Conservation (phyloP, 768 basidiomycete genomes). For the Hericium coralloides region DNA sequence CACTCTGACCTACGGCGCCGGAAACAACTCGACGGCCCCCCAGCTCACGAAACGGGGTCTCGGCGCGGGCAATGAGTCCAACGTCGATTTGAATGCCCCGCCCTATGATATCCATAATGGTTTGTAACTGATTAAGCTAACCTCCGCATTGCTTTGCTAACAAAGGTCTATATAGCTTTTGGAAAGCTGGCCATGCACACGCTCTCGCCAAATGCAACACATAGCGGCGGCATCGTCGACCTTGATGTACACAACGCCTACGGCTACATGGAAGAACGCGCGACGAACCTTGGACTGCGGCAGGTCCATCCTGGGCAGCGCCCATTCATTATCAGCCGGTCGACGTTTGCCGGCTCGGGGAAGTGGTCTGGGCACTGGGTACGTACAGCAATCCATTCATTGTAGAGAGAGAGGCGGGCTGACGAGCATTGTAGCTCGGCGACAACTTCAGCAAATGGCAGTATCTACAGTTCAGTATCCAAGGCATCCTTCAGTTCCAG, state of each 20-base stretch:
- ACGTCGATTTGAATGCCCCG: conserved; percentile 39
- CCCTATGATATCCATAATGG: conserved; percentile 71
- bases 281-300: conserved; percentile 52
- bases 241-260: conserved; percentile 65
- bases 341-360: conserved; percentile 60
- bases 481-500: conserved; percentile 80
- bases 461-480: conserved; percentile 60
- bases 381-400: conserved; percentile 9
- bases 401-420: neutral
- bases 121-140: conserved; percentile 16
- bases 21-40: conserved; percentile 7
- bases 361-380: conserved; percentile 72
- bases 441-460: conserved; percentile 74
- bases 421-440: conserved; percentile 40
- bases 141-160: neutral
- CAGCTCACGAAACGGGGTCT: conserved; percentile 33
- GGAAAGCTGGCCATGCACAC: conserved; percentile 46
- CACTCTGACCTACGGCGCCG: conserved; percentile 40
- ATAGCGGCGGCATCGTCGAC: conserved; percentile 51
- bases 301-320: conserved; percentile 47
- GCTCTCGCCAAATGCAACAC: conserved; percentile 65
- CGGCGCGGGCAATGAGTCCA: conserved; percentile 34
- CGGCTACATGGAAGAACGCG: conserved; percentile 62
- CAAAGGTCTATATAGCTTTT: conserved; percentile 26
- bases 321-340: conserved; percentile 64